Evolutionary conservation across 2,329 filamentous ascomycete species (phyloP), one percentile per base, ranked within the genome.

Genomic region (Fusarium sambucinum): DNA sequence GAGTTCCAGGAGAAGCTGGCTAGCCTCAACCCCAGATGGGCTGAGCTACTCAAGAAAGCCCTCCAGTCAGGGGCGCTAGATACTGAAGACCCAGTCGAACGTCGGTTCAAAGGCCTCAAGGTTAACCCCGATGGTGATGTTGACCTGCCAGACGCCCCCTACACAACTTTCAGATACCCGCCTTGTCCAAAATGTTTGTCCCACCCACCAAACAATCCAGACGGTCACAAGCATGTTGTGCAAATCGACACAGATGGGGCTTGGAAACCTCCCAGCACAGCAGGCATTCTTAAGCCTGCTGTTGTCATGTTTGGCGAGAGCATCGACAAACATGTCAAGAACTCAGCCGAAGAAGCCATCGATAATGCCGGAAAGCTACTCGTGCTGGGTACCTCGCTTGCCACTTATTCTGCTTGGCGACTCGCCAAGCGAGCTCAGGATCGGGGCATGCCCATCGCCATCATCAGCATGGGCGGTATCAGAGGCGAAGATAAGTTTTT

Each of bases 261-360:
- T 1, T 96, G 91, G 92, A 80, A 83, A 38, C 72, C 84, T 8
- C 80, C 81, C 0, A 90, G 88, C 70, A 89, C 86, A 3, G 92
- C 89, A 0, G 96, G 95, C 3, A 88, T 98, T 37, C 78, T 99
- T 56, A 98, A 98, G 76, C 96, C 96, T 5, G 92, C 92, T 1
- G 94, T 99, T 3, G 90, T 94, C 73, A 97, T 98, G 93, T 98
- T 98, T 77, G 96, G 96, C 17, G 96, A 98, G 79, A 94, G 89
- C 62, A 97, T 98, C 50, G 83, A 87, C 0, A 78, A 80, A 2
- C 74, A 80, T 2, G 89, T 94, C 35, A 97, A 96, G 77, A 78
- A 82, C 2, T 89, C 89, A 1, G 95, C 94, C 2, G 94, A 98
- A 75, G 81, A 88, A 29, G 91, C 92, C 14, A 88, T 98, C 50